phyloP scores from a whole-genome alignment of 805 yeast genomes.

The Citeromyces matritensis region DNA sequence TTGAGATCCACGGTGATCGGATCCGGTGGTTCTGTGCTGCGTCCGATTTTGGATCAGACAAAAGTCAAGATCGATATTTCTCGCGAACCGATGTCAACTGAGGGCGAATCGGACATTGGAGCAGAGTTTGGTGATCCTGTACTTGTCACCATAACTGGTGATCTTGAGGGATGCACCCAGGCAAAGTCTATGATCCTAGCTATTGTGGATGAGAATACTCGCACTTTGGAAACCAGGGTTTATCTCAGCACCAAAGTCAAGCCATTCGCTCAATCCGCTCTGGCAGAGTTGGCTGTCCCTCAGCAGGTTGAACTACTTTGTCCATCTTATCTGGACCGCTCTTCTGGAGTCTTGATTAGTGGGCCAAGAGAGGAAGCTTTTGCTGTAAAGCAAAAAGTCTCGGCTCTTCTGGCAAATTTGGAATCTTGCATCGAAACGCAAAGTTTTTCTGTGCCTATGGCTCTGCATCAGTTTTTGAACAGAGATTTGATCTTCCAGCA shows the following conservation, averaged over 20 bases:
- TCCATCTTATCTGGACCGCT: slow-evolving; percentile 19
- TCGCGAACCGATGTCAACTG: slow-evolving; percentile 15
- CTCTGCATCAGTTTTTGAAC: slow-evolving; percentile 58
- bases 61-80: slow-evolving; percentile 64
- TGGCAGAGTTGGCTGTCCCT: slow-evolving; percentile 11
- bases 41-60: slow-evolving; percentile 58
- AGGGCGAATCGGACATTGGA: slow-evolving; percentile 36
- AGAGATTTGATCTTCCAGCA: slow-evolving; percentile 32
- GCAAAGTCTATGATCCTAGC: slow-evolving; percentile 59
- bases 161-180: slow-evolving; percentile 61
- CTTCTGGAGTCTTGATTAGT: slow-evolving; percentile 31
- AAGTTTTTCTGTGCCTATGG: slow-evolving; percentile 48
- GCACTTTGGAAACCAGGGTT: slow-evolving; percentile 33
- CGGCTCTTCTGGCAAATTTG: slow-evolving; percentile 25
- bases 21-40: slow-evolving; percentile 68
- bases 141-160: slow-evolving; percentile 63
- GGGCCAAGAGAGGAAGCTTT: slow-evolving; percentile 63
- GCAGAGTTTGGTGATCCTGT: slow-evolving; percentile 34
- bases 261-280: slow-evolving; percentile 25
- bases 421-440: slow-evolving; percentile 30
- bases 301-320: slow-evolving; percentile 12
- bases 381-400: slow-evolving; percentile 35
- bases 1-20: slow-evolving; percentile 76
- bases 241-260: slow-evolving; percentile 24
- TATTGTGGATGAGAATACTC: slow-evolving; percentile 66